Conservation (phyloP, 345 rosid genomes). For the Dipteronia dyeriana region DNA sequence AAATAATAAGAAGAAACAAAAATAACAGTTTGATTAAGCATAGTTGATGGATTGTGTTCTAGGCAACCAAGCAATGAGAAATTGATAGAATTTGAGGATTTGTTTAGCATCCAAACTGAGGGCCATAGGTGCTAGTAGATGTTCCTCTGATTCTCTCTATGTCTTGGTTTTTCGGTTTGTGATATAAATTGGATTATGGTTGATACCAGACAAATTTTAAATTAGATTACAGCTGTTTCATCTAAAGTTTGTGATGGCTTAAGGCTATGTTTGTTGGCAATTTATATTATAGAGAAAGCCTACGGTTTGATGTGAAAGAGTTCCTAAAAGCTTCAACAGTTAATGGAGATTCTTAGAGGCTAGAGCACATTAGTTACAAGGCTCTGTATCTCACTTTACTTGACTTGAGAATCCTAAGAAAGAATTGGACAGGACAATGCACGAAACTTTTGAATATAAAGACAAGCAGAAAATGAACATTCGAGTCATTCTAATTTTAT, state of each 20-base stretch:
- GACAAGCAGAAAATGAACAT: neutral
- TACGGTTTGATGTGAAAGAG: neutral
- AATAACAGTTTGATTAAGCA: conserved; percentile 11
- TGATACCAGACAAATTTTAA: no score
- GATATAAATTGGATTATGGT: neutral
- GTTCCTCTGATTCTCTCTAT: neutral
- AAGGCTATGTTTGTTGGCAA: no score
- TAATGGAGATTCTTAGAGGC: neutral
- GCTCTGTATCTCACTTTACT: neutral
- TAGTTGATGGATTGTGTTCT: neutral
- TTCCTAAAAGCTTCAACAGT: neutral
- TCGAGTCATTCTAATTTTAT: neutral
- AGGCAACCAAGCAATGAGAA: neutral
- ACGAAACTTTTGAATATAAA: neutral
- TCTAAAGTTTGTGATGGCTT: neutral
- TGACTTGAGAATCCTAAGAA: neutral
- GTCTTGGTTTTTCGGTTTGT: neutral
- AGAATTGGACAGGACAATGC: neutral
- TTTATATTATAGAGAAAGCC: neutral
- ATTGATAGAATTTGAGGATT: neutral
- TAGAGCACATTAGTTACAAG: neutral
- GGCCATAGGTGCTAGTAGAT: neutral
- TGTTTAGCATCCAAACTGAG: neutral
- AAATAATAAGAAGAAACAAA: neutral
- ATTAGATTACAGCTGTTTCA: neutral